phyloP scores from a whole-genome alignment of 192 early-diverging fungal genomes.

The Funneliformis geosporum region DNA sequence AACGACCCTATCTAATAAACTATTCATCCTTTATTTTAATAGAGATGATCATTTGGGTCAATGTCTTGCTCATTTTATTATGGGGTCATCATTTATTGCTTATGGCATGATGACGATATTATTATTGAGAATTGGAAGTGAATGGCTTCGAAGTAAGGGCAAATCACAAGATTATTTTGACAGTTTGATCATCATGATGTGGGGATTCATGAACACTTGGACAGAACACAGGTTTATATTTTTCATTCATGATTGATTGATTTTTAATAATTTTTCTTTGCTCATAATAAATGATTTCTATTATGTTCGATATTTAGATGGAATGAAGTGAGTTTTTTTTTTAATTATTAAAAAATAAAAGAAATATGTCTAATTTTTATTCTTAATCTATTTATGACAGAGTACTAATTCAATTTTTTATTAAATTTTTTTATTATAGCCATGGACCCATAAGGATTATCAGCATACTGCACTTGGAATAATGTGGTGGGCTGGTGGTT shows the following conservation, averaged over 20 bases:
- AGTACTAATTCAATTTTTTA: too few relatives aligned
- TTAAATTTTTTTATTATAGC: constrained; percentile 11
- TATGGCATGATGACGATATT: constrained; percentile 66
- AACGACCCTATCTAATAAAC: background rate
- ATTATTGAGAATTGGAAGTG: constrained; percentile 55
- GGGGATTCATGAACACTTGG: constrained; percentile 72
- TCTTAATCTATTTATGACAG: background rate
- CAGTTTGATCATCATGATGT: constrained; percentile 62
- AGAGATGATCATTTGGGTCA: constrained; percentile 55
- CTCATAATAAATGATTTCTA: background rate
- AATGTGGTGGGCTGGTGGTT: constrained; percentile 67
- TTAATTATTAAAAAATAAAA: background rate
- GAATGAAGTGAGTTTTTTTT: background rate
- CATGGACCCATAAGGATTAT: constrained; percentile 68
- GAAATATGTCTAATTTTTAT: background rate
- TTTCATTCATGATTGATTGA: background rate
- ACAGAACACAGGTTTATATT: constrained; percentile 66
- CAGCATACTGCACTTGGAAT: constrained; percentile 71
- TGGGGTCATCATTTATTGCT: constrained; percentile 70
- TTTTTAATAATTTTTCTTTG: background rate
- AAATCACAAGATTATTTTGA: constrained; percentile 71
- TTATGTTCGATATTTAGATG: background rate
- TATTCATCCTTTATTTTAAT: background rate
- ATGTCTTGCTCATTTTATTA: constrained; percentile 72
- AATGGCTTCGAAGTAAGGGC: constrained; percentile 55